Evolutionary conservation across 2,329 filamentous ascomycete genomes (phyloP), one percentile per base, ranked within the genome.

Genomic region (Alternaria dauci): DNA sequence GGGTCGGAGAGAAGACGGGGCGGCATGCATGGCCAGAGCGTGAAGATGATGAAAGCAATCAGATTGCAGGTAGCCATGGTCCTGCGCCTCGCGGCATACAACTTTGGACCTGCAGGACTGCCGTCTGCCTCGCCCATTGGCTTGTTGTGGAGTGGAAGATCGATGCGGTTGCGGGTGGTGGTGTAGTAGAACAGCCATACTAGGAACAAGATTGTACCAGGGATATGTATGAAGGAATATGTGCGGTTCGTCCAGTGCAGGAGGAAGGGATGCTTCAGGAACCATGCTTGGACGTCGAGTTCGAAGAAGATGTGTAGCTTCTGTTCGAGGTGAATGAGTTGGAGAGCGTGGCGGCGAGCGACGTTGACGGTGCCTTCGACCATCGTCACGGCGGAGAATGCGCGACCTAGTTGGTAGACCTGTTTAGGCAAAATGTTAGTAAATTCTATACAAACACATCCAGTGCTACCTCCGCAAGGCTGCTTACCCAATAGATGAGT

Each of bases 191-290:
- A 92, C 5, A 92, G 83, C 72, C 87, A 85, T 38, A 87, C 83
- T 25, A 88, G 81, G 71, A 91, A 93, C 44, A 89, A 83, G 66
- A 92, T 92, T 6, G 89, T 92, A 14, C 89, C 90, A 0, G 90
- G 90, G 59, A 92, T 92, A 76, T 92, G 90, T 70, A 93, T 91
- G 78, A 91, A 92, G 6, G 89, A 91, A 78, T 92, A 92, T 28
- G 86, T 84, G 71, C 89, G 85, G 78, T 92, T 92, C 68, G 88
- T 90, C 86, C 86, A 91, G 66, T 82, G 85, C 81, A 93, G 85
- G 42, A 89, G 69, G 28, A 80, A 72, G 2, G 87, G 84, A 52
- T 84, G 83, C 20, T 79, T 75, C 51, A 88, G 78, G 71, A 88
- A 87, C 75, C 80, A 84, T 34, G 76, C 76, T 77, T 92, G 90